phyloP scores from a whole-genome alignment of 768 basidiomycete genomes.

The Cystobasidium tubakii region DNA sequence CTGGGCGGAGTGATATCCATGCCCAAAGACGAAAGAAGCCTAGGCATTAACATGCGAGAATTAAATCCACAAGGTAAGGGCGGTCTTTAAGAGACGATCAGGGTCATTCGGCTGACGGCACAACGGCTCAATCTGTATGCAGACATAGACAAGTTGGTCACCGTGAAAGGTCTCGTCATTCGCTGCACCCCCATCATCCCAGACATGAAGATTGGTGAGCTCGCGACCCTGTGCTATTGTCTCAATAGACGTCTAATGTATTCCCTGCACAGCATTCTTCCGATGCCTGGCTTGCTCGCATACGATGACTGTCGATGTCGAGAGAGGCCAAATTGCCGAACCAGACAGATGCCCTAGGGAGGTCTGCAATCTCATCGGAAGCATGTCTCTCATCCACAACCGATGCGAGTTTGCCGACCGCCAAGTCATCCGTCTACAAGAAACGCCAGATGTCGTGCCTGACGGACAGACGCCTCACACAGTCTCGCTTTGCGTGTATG shows the following conservation, averaged over 20 bases:
- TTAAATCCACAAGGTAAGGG: constrained; percentile 78
- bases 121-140: not conserved
- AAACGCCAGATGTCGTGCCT: constrained; percentile 94
- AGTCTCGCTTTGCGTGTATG: constrained; percentile 93
- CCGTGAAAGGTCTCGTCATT: constrained; percentile 93
- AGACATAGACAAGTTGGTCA: constrained; percentile 98
- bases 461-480: constrained; percentile 98
- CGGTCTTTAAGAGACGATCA: not conserved
- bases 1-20: not conserved
- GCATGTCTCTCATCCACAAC: constrained; percentile 93
- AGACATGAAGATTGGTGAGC: constrained; percentile 76
- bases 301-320: constrained; percentile 94
- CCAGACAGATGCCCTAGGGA: constrained; percentile 87
- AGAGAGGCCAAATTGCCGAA: constrained; percentile 94
- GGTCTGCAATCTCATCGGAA: constrained; percentile 76
- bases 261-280: constrained; percentile 71
- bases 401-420: constrained; percentile 93
- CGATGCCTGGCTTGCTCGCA: constrained; percentile 91
- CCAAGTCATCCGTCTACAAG: constrained; percentile 90
- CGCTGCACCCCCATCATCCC: constrained; percentile 96
- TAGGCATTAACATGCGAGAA: constrained; percentile 77
- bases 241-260: constrained; percentile 12
- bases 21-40: constrained; percentile 35
- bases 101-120: not conserved
- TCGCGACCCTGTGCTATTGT: not conserved